Conservation (phyloP, 192 early-diverging fungal species). For the Coemansia sp. region DNA sequence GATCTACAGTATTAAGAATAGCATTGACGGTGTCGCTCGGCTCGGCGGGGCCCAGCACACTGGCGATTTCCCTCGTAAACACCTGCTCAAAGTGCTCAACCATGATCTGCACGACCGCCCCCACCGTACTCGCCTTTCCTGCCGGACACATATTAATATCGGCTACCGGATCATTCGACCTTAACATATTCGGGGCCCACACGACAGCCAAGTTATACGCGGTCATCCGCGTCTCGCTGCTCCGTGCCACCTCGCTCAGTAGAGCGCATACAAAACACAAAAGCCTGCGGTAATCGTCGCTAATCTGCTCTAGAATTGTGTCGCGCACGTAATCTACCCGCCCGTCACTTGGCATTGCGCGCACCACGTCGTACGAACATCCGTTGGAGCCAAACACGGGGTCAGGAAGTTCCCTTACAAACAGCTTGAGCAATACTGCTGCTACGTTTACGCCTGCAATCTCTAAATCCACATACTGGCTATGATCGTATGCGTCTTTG, state of each 20-base stretch:
- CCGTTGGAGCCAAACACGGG: slow-evolving; percentile 61
- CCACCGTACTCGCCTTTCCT: slow-evolving; percentile 31
- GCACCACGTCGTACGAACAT: slow-evolving; percentile 54
- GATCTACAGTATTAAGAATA: slow-evolving; percentile 26
- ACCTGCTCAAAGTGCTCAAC: slow-evolving; percentile 27
- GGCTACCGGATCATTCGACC: slow-evolving; percentile 35
- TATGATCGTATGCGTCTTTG: slow-evolving; percentile 33
- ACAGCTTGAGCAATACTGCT: slow-evolving; percentile 78
- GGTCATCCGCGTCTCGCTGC: slow-evolving; percentile 78
- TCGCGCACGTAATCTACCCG: slow-evolving; percentile 36
- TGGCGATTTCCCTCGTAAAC: slow-evolving; percentile 24
- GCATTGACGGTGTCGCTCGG: neutral
- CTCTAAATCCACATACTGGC: slow-evolving; percentile 54
- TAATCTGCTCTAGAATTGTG: slow-evolving; percentile 23
- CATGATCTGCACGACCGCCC: slow-evolving; percentile 37
- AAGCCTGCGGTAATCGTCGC: slow-evolving; percentile 27
- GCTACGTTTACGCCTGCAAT: slow-evolving; percentile 75
- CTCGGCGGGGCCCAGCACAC: slow-evolving; percentile 4
- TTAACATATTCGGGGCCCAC: slow-evolving; percentile 81
- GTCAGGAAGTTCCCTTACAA: slow-evolving; percentile 72
- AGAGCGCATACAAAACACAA: slow-evolving; percentile 50
- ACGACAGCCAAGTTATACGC: slow-evolving; percentile 79
- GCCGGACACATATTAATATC: slow-evolving; percentile 46
- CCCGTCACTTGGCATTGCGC: slow-evolving; percentile 37
- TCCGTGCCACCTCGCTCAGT: slow-evolving; percentile 62